Base-by-base conservation (phyloP, 2,329 filamentous ascomycete species). In the Fusarium caatingaense region DNA sequence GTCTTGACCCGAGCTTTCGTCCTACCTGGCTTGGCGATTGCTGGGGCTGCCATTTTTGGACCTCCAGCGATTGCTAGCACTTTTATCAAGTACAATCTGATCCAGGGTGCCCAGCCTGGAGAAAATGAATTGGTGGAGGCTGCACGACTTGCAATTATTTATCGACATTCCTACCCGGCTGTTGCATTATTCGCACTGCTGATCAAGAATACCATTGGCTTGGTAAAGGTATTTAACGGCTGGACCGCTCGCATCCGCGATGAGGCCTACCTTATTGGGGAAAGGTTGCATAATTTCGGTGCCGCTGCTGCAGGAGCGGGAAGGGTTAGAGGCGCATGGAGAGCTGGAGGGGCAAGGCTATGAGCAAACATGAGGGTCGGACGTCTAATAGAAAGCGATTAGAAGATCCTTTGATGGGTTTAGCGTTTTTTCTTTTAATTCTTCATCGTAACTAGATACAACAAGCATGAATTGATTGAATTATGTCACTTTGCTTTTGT, bases 261-360 rank as follows among this genome's bases (percentile, higher is more conserved):
- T 78, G 97, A 99, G 80, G 94, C 97, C 1, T 99, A 99, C 78
- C 83, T 99, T 46, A 96, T 98, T 76, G 96, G 96, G 4, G 95
- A 99, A 82, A 84, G 94, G 64, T 81, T 99, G 76, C 97, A 99
- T 82, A 99, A 99, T 79, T 97, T 98, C 80, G 93, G 93, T 6
- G 79, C 79, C 3, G 80, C 78, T 10, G 78, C 81, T 18, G 79
- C 80, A 10, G 80, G 78, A 20, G 78, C 77, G 20, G 76, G 78
- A 16, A 78, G 77, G 58, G 75, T 76, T 18, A 77, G 76, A 62
- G 76, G 75, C 4, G 77, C 78, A 16, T 83, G 82, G 80, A 80
- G 78, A 55, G 76, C 78, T 16, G 76, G 79, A 44, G 76, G 78
- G 37, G 71, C 67, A 40, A 76, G 78, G 59, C 45, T 79, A 45